Conservation (phyloP, 345 rosid species). For the Camelina sativa region DNA sequence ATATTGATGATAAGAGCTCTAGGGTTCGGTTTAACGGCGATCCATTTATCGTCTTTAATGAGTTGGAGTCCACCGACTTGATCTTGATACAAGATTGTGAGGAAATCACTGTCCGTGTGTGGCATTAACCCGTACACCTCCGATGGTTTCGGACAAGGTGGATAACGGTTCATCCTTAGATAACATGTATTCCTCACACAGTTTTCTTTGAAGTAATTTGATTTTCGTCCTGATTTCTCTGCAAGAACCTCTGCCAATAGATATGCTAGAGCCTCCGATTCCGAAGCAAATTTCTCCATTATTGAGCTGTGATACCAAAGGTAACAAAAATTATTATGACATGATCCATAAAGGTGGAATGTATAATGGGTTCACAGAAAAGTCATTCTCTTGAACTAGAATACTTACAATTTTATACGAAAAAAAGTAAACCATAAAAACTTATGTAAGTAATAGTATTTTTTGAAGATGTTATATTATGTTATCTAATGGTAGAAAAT, state of each 20-base stretch:
- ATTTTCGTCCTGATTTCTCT: slow-evolving; percentile 58
- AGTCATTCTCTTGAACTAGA: too few species aligned
- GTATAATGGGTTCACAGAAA: not conserved
- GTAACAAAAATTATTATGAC: not conserved
- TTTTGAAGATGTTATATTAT: not conserved
- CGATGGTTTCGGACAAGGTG: slow-evolving; percentile 67
- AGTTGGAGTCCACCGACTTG: slow-evolving; percentile 91
- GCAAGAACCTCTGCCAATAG: slow-evolving; percentile 68
- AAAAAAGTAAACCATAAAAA: too few species aligned
- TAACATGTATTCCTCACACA: slow-evolving; percentile 80
- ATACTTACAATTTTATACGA: too few species aligned
- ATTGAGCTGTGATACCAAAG: slow-evolving; percentile 52
- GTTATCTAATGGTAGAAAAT: not conserved
- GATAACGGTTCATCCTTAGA: slow-evolving; percentile 84
- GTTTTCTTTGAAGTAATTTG: slow-evolving; percentile 64
- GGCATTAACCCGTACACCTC: slow-evolving; percentile 79
- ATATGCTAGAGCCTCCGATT: slow-evolving; percentile 65
- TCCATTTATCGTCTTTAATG: slow-evolving; percentile 78
- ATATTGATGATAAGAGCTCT: slow-evolving; percentile 78
- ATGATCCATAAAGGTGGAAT: not conserved
- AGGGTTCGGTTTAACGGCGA: slow-evolving; percentile 86
- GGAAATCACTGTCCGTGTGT: slow-evolving; percentile 96
- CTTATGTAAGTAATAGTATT: not conserved
- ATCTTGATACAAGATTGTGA: slow-evolving; percentile 86
- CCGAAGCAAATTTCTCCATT: slow-evolving; percentile 66